Conservation (phyloP, 140 eudicot species). For the Flaveria floridana region DNA sequence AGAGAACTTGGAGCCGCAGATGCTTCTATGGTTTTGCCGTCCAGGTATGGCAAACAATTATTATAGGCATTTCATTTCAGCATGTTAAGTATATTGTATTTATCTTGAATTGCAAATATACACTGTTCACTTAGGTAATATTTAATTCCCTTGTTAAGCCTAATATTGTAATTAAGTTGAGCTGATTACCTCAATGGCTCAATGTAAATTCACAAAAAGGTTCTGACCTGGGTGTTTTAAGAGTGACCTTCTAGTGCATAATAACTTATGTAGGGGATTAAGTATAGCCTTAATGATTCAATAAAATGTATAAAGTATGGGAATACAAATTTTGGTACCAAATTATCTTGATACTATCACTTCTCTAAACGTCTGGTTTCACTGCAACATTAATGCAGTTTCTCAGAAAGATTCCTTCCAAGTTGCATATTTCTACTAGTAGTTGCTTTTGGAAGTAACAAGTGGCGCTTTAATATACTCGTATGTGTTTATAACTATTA, state of each 20-base stretch:
- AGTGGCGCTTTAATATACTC: neutral
- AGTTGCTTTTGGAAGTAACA: neutral
- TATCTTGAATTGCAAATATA: neutral
- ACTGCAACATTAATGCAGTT: neutral
- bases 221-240: neutral
- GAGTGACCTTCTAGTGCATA: conserved; percentile 5
- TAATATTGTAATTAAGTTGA: neutral
- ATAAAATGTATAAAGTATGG: neutral
- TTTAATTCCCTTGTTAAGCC: neutral
- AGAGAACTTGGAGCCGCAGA: conserved; percentile 62
- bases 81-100: conserved; percentile 4
- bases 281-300: neutral
- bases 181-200: neutral
- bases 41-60: conserved; percentile 51
- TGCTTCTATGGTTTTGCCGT: conserved; percentile 69
- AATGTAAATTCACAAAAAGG: neutral
- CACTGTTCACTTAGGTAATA: neutral
- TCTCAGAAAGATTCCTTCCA: neutral
- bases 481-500: neutral
- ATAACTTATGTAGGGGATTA: neutral
- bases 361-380: neutral
- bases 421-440: neutral
- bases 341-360: neutral
- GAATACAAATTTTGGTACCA: neutral
- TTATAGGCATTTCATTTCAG: conserved; percentile 8